These are phyloP conservation scores for Geopyxis carbonaria DNA, from an alignment of 495 filamentous ascomycete genomes.

Conservation along the genomic window DNA sequence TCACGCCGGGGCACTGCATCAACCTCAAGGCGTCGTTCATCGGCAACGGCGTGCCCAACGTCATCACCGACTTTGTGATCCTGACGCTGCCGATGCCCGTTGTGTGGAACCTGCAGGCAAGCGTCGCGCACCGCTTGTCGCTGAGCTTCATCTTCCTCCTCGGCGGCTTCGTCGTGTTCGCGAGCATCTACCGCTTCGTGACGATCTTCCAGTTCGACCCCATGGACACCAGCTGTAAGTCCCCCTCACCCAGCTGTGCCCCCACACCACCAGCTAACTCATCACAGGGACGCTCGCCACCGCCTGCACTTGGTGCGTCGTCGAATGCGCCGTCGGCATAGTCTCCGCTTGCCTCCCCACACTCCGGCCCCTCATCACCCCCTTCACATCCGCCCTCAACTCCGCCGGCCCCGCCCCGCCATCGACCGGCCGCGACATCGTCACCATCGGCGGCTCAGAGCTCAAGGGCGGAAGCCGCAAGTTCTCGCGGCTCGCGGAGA, in stretches of 20 bases:
- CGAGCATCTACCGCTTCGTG: not conserved
- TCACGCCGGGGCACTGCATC: constrained; percentile 30
- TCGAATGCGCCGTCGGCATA: constrained; percentile 33
- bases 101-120: constrained; percentile 30
- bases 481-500: too few relatives aligned
- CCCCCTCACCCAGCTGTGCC: not conserved
- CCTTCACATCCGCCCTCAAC: constrained; percentile 9
- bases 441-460: too few relatives aligned
- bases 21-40: constrained; percentile 28
- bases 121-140: constrained; percentile 27
- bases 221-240: constrained; percentile 1
- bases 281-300: constrained; percentile 24
- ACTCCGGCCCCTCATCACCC: constrained; percentile 25
- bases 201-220: constrained; percentile 6
- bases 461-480: too few relatives aligned
- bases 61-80: constrained; percentile 20
- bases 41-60: constrained; percentile 33
- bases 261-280: not conserved
- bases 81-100: constrained; percentile 32
- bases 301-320: constrained; percentile 30
- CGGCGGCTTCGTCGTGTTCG: constrained; percentile 24
- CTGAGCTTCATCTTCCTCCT: constrained; percentile 31
- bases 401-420: too few relatives aligned
- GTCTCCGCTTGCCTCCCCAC: constrained; percentile 33
- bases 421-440: too few relatives aligned